Base-by-base conservation (phyloP, 2,329 filamentous ascomycete species). In the Macrophomina pseudophaseolina region DNA sequence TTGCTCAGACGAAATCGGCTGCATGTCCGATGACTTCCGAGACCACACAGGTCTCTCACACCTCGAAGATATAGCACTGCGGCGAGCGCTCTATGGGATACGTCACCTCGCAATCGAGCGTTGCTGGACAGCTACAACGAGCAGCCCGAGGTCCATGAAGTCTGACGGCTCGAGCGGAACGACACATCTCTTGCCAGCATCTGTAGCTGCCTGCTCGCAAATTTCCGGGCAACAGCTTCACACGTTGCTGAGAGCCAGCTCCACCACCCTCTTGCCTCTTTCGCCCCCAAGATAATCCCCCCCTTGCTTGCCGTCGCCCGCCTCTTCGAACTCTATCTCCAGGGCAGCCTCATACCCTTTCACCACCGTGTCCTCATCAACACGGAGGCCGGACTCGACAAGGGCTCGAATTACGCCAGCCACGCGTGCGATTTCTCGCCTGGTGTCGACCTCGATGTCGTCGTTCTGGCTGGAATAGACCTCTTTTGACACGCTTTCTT, bases 401-500 rank as follows among this genome's bases (percentile, higher is more conserved):
- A 99, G 81, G 1, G 93, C 90, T 66, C 89, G 87, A 66, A 99
- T 91, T 66, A 95, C 91, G 28, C 92, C 91, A 42, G 91, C 86
- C 53, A 98, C 85, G 67, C 94, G 85, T 16, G 92, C 89, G 79
- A 99, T 97, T 83, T 98, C 95, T 69, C 90, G 87, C 83, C 95
- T 88, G 16, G 93, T 94, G 59, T 88, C 87, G 2, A 88, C 82
- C 28, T 87, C 83, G 69, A 99, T 93, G 66, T 88, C 85, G 76
- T 98, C 94, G 76, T 99, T 99, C 81, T 97, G 93, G 76, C 92
- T 96, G 65, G 92, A 95, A 80, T 99, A 99, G 72, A 97, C 93
- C 64, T 90, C 91, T 73, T 89, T 88, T 69, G 89, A 93, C 23
- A 95, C 91, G 71, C 84, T 89, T 80, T 99, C 95, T 78, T 98